A percentile compares a stretch with the other conserved stretches of the same genome.
These are phyloP conservation scores for Kwoniella heveanensis DNA, from an alignment of 768 basidiomycete genomes.

Conservation along the genomic window DNA sequence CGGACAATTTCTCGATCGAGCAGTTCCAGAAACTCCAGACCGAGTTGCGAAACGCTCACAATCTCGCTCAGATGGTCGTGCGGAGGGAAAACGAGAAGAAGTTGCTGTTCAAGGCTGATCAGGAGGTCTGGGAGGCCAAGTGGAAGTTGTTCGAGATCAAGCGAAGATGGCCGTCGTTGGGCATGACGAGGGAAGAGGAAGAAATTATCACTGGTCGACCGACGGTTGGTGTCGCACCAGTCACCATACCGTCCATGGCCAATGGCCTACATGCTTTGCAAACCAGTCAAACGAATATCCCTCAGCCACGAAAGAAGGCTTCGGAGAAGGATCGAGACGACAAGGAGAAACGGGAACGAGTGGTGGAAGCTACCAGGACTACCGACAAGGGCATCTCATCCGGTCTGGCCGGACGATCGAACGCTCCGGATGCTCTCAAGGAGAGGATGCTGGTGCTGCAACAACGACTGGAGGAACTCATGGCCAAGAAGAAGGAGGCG, in stretches of 20 bases:
- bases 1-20: constrained; percentile 85
- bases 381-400: constrained; percentile 22
- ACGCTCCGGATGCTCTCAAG: constrained; percentile 56
- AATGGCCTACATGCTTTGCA: constrained; percentile 21
- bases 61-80: constrained; percentile 70
- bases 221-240: constrained; percentile 12
- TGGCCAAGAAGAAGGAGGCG: constrained; percentile 68
- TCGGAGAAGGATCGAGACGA: constrained; percentile 44
- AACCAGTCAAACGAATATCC: constrained; percentile 28
- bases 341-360: constrained; percentile 47
- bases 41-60: constrained; percentile 72
- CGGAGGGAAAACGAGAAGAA: constrained; percentile 76
- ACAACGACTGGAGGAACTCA: constrained; percentile 66
- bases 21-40: constrained; percentile 77
- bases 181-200: constrained; percentile 57
- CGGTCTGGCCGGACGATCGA: constrained; percentile 37
- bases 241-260: constrained; percentile 59
- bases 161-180: constrained; percentile 61
- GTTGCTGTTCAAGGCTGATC: constrained; percentile 64
- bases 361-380: constrained; percentile 24
- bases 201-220: constrained; percentile 51
- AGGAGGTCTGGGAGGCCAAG: constrained; percentile 76
- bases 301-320: constrained; percentile 31
- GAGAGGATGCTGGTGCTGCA: constrained; percentile 68
- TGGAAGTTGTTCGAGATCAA: constrained; percentile 76